Percentiles rank a stretch among this genome's conserved stretches.
These are phyloP conservation scores for Coniella vitis DNA, from an alignment of 2,329 filamentous ascomycete genomes.

Conservation along the genomic window DNA sequence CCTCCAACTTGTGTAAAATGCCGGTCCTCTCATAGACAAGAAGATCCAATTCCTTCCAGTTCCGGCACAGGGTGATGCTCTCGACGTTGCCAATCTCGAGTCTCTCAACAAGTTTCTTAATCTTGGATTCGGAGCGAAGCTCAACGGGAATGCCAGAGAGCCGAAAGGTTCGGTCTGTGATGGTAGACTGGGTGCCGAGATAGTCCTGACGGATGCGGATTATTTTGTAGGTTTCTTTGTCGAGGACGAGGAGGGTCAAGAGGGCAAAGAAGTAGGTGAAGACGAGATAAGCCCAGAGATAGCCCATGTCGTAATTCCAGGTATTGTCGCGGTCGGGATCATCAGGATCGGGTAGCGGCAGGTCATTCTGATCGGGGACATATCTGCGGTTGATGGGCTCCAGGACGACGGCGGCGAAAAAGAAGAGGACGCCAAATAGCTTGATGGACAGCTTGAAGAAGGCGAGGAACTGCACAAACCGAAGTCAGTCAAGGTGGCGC, in stretches of 20 bases:
- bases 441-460: slow-evolving; percentile 96
- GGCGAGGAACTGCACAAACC: slow-evolving; percentile 60
- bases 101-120: slow-evolving; percentile 81
- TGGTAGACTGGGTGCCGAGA: slow-evolving; percentile 86
- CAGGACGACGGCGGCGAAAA: slow-evolving; percentile 75
- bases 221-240: slow-evolving; percentile 75
- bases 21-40: slow-evolving; percentile 61
- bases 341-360: slow-evolving; percentile 5
- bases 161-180: slow-evolving; percentile 90
- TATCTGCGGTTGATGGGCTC: slow-evolving; percentile 77
- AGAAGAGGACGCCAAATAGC: slow-evolving; percentile 70
- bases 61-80: slow-evolving; percentile 73
- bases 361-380: slow-evolving; percentile 21
- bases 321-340: slow-evolving; percentile 19
- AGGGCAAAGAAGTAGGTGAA: slow-evolving; percentile 91
- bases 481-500: background rate
- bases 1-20: slow-evolving; percentile 68
- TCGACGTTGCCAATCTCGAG: slow-evolving; percentile 87
- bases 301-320: slow-evolving; percentile 36
- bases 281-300: slow-evolving; percentile 88
- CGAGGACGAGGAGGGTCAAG: slow-evolving; percentile 75
- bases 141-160: slow-evolving; percentile 80
- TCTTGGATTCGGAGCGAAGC: slow-evolving; percentile 71
- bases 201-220: slow-evolving; percentile 86
- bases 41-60: slow-evolving; percentile 78